Percentiles rank a stretch among this genome's conserved stretches.
These are phyloP conservation scores for Thelonectria blattea DNA, from an alignment of 2,329 filamentous ascomycete genomes.

Conservation along the genomic window DNA sequence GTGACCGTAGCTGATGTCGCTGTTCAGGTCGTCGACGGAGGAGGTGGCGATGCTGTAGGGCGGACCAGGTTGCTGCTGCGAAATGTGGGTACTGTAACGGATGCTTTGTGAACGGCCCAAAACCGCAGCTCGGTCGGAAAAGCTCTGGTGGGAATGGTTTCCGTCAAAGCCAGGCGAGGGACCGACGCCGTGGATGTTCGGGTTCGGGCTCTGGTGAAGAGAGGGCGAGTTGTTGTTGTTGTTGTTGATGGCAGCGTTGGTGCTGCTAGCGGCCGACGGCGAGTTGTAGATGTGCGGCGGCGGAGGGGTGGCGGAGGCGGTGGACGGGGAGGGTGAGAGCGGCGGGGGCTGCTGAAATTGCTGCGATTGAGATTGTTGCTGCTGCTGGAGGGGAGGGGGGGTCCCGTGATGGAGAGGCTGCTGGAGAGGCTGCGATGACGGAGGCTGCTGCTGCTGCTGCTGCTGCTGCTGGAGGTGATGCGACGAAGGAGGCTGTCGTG, in stretches of 20 bases:
- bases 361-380: slow-evolving; percentile 6
- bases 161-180: slow-evolving; percentile 41
- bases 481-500: slow-evolving; percentile 31
- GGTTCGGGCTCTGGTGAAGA: slow-evolving; percentile 40
- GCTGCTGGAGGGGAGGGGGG: slow-evolving; percentile 27
- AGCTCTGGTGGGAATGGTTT: slow-evolving; percentile 50
- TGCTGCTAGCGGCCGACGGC: slow-evolving; percentile 35
- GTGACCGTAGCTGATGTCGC: slow-evolving; percentile 31
- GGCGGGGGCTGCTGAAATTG: slow-evolving; percentile 25
- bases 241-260: slow-evolving; percentile 37
- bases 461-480: slow-evolving; percentile 40
- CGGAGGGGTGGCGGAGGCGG: slow-evolving; percentile 31
- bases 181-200: slow-evolving; percentile 33
- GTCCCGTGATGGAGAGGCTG: slow-evolving; percentile 39
- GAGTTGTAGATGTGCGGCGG: slow-evolving; percentile 43
- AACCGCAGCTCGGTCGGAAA: slow-evolving; percentile 47
- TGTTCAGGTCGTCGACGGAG: slow-evolving; percentile 51
- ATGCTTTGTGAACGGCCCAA: slow-evolving; percentile 59
- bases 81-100: slow-evolving; percentile 49
- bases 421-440: slow-evolving; percentile 39
- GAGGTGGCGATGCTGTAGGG: slow-evolving; percentile 45
- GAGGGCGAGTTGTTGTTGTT: slow-evolving; percentile 39
- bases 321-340: slow-evolving; percentile 28
- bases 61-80: slow-evolving; percentile 35
- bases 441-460: slow-evolving; percentile 41